These are phyloP conservation scores for Ustilago trichophora DNA, from an alignment of 1,284 basidiomycete genomes.

Conservation along the genomic window DNA sequence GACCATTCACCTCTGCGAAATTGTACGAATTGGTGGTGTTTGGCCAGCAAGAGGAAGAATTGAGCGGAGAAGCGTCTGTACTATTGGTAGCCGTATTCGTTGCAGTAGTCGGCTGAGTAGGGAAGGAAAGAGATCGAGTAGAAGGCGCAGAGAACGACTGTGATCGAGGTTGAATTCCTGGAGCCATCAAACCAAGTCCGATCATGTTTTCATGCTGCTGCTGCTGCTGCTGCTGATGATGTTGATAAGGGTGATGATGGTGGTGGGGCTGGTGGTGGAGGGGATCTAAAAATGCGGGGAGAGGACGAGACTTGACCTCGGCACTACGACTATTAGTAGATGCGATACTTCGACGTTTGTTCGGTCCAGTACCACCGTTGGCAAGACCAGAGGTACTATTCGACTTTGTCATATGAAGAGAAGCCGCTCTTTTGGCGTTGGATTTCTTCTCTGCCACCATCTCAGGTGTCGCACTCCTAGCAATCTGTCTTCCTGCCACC, in stretches of 20 bases:
- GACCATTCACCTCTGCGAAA: constrained; percentile 21
- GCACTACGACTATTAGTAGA: no score
- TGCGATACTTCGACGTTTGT: constrained; percentile 26
- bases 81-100: not conserved
- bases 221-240: not conserved
- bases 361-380: not conserved
- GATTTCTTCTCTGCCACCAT: not conserved
- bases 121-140: not conserved
- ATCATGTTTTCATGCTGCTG: not conserved
- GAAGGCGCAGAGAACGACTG: constrained; percentile 18
- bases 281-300: no score
- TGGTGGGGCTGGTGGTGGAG: no score
- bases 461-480: constrained; percentile 27
- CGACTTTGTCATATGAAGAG: no score
- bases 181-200: constrained; percentile 6
- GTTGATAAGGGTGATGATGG: not conserved
- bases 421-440: no score
- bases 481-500: constrained; percentile 20
- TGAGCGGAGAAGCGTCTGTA: constrained; percentile 9
- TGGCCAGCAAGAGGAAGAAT: not conserved
- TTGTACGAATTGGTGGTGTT: not conserved
- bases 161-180: not conserved
- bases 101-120: no score
- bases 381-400: no score
- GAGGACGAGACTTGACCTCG: no score